A percentile compares a stretch with the other conserved stretches of the same genome.
Evolutionary conservation across 805 yeast species (phyloP).

Genomic region (Wickerhamomyces strasburgensis): DNA sequence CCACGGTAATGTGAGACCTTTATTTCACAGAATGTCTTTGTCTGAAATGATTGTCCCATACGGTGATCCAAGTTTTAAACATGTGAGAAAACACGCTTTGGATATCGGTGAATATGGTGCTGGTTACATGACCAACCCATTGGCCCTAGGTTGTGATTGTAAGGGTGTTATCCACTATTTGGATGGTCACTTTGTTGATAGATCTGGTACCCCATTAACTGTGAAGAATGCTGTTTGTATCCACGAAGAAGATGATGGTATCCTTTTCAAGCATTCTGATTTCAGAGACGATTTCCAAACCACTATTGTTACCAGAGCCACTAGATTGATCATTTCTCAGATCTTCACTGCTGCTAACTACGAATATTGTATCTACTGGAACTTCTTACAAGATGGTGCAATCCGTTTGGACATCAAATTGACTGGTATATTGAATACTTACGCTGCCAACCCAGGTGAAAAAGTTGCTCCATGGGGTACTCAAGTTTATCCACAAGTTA

Average conservation of each 20-base stretch:
- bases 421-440: constrained; percentile 80
- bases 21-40: constrained; percentile 74
- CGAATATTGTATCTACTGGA: constrained; percentile 83
- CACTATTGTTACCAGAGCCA: constrained; percentile 69
- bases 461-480: constrained; percentile 76
- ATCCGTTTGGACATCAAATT: constrained; percentile 74
- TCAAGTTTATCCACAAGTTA: constrained; percentile 70
- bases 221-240: constrained; percentile 76
- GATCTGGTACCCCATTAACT: constrained; percentile 63
- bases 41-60: constrained; percentile 85
- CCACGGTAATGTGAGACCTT: constrained; percentile 66
- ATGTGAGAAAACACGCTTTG: constrained; percentile 80
- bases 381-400: constrained; percentile 78
- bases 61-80: constrained; percentile 75
- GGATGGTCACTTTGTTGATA: constrained; percentile 71
- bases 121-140: constrained; percentile 78
- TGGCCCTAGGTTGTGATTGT: constrained; percentile 78
- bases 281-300: constrained; percentile 77
- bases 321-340: constrained; percentile 68
- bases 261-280: constrained; percentile 77
- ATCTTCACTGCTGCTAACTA: constrained; percentile 85
- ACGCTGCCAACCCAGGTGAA: constrained; percentile 58
- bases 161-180: constrained; percentile 80
- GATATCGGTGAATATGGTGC: constrained; percentile 89
- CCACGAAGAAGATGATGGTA: constrained; percentile 83